These are phyloP conservation scores for Ogataea wickerhamii DNA, from an alignment of 805 yeast genomes.

Conservation along the genomic window DNA sequence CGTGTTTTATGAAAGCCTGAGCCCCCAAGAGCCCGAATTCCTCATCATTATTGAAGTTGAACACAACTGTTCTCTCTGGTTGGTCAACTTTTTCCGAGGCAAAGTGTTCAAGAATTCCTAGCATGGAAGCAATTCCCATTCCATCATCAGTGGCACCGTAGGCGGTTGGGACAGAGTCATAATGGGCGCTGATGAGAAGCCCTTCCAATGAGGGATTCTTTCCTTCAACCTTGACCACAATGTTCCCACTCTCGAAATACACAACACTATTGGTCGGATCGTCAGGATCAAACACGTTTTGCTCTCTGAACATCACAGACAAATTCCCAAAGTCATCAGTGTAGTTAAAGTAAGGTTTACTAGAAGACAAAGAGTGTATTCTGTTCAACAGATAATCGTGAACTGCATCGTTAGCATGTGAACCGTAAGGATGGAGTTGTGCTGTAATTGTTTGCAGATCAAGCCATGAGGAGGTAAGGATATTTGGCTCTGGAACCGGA, in stretches of 20 bases:
- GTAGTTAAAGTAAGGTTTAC: constrained; percentile 33
- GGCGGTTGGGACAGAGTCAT: constrained; percentile 83
- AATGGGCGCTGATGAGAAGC: constrained; percentile 77
- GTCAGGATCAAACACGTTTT: constrained; percentile 44
- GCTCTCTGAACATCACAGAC: constrained; percentile 45
- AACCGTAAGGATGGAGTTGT: constrained; percentile 72
- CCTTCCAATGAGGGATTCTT: constrained; percentile 56
- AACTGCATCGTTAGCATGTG: constrained; percentile 71
- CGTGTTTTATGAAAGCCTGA: constrained; percentile 62
- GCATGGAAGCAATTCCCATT: constrained; percentile 76
- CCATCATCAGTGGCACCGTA: constrained; percentile 93
- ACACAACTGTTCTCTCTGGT: constrained; percentile 69
- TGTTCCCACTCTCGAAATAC: constrained; percentile 81
- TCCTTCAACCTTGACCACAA: constrained; percentile 75
- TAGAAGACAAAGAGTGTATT: constrained; percentile 34
- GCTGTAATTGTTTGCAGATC: constrained; percentile 68
- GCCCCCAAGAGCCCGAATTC: constrained; percentile 89
- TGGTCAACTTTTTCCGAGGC: constrained; percentile 33
- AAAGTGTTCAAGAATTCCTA: constrained; percentile 61
- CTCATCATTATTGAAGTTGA: constrained; percentile 87
- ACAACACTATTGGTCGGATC: constrained; percentile 44
- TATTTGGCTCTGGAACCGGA: constrained; percentile 41
- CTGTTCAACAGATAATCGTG: constrained; percentile 59
- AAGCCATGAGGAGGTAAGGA: constrained; percentile 53
- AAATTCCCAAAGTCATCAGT: constrained; percentile 38